Base-by-base conservation (phyloP, 179 eudicot species). In the Nepenthes alata region DNA sequence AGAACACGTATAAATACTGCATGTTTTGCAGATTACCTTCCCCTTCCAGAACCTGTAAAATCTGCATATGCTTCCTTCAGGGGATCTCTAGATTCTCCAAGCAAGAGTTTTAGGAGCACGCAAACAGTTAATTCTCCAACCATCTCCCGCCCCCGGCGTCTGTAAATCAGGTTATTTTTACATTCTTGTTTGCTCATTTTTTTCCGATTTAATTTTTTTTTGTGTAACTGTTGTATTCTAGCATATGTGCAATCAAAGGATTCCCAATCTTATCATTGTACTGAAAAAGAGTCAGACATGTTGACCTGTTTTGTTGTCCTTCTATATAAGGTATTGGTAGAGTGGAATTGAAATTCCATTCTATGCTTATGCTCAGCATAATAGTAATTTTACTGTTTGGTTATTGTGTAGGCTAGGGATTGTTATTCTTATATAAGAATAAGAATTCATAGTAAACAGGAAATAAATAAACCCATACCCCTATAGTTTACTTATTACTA, bases 1-100 rank as follows among this genome's bases (percentile, higher is more conserved):
- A 80, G 97, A 77, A 93, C 97, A 7, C 87, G 94, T 55, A 63
- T 93, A 48, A 93, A 93, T 70, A 83, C 95, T 0, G 95, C 98
- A 16, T 93, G 97, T 79, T 93, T 93, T 77, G 84, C 77, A 37
- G 97, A 91, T 72, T 79, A 87, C 11, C 61, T 81, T 13, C 81
- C 83, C 2, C 58, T 77, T 5, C 91, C 96, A 3, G 95, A 86
- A 65, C 69, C 81, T 12, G 86, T 85, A n/a, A 77, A 74, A 80
- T 77, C 85, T 59, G 91, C 93, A 6, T 87, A 87, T 80, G 85
- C 86, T 6, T 83, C 96, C 49, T 79, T 81, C 36, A 79, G 87
- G 76, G 90, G 82, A 12, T 63, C 87, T 35, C 66, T 73, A 62
- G 93, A 79, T 67, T 84, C 97, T 58, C 57, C 65, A 2, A 51